Evolutionary conservation across 129 eudicot species (phyloP).

Genomic region (Flaveria sonorensis): DNA sequence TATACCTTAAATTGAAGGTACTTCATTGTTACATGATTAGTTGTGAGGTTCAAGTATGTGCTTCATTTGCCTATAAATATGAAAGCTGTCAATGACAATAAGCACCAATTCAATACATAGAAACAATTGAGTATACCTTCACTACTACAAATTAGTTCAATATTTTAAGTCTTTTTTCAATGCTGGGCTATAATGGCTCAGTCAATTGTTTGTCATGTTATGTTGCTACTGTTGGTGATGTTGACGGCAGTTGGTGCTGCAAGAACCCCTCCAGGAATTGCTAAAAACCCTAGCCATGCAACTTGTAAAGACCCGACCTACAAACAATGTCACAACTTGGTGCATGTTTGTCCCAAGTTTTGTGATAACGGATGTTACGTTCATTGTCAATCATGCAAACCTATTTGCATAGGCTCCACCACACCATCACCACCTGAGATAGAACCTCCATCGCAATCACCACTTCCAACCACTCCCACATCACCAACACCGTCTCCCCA

Average conservation of each 20-base stretch:
- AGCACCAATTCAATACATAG: constrained; percentile 25
- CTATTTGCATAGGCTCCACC: constrained; percentile 44
- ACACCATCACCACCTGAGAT: constrained; percentile 38
- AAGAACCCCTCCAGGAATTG: constrained; percentile 67
- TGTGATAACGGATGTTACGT: constrained; percentile 63
- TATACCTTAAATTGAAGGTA: constrained; percentile 23
- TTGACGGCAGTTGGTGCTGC: constrained; percentile 1
- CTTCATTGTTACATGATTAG: constrained; percentile 16
- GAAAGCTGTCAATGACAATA: constrained; percentile 7
- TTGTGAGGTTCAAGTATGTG: constrained; percentile 11
- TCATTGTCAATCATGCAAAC: constrained; percentile 67
- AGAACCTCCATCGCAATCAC: constrained; percentile 24
- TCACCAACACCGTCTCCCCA: constrained; percentile 1
- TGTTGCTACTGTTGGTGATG: constrained; percentile 33
- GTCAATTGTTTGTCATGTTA: constrained; percentile 30
- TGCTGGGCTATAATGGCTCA: constrained; percentile 41
- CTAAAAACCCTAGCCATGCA: constrained; percentile 59
- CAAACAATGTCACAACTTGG: constrained; percentile 61
- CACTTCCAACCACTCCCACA: constrained; percentile 14
- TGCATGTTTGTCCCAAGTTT: constrained; percentile 77
- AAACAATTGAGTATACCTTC: neutral
- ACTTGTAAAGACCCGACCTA: constrained; percentile 38
- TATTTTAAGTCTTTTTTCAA: neutral
- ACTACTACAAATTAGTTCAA: neutral
- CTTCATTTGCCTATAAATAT: constrained; percentile 23